phyloP scores from a whole-genome alignment of 2,329 filamentous ascomycete species.

The Clonostachys chloroleuca region DNA sequence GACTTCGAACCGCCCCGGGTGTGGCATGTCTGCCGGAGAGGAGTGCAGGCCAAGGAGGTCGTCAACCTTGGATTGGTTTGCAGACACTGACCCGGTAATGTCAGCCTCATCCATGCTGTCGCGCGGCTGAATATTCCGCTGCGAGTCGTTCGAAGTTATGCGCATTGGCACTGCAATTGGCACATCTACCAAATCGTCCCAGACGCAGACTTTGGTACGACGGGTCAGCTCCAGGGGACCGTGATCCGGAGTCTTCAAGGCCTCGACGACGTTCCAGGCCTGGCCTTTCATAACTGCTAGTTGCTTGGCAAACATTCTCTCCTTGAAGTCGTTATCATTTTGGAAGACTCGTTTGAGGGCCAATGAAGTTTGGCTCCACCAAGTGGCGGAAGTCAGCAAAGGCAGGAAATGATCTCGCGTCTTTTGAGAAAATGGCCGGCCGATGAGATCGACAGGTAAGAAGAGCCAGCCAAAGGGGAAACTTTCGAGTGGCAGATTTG shows the following conservation, averaged over 20 bases:
- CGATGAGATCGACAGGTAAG: constrained; percentile 91
- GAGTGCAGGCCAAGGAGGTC: constrained; percentile 69
- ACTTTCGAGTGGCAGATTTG: constrained; percentile 33
- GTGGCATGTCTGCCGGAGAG: constrained; percentile 62
- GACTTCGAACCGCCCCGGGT: constrained; percentile 72
- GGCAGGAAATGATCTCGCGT: constrained; percentile 95
- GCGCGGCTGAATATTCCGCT: constrained; percentile 49
- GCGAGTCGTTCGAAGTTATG: constrained; percentile 78
- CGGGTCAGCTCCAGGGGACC: constrained; percentile 91
- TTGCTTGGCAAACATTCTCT: constrained; percentile 97
- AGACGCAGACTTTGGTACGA: constrained; percentile 87
- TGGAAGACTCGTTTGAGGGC: constrained; percentile 84
- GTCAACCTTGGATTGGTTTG: constrained; percentile 25
- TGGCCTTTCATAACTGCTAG: constrained; percentile 99
- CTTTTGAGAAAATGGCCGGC: constrained; percentile 90
- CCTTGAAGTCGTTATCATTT: constrained; percentile 92
- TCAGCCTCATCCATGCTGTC: constrained; percentile 76
- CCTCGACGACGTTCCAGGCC: constrained; percentile 98
- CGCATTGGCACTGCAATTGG: constrained; percentile 90
- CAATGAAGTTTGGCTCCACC: constrained; percentile 94
- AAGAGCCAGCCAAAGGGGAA: constrained; percentile 99
- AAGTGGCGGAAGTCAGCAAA: constrained; percentile 85
- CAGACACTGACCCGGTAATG: constrained; percentile 49
- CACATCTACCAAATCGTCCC: constrained; percentile 96
- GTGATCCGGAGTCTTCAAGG: constrained; percentile 86